A percentile compares a stretch with the other conserved stretches of the same genome.
phyloP scores from a whole-genome alignment of 371 early-diverging fungal species.

The Mucor plumbeus region DNA sequence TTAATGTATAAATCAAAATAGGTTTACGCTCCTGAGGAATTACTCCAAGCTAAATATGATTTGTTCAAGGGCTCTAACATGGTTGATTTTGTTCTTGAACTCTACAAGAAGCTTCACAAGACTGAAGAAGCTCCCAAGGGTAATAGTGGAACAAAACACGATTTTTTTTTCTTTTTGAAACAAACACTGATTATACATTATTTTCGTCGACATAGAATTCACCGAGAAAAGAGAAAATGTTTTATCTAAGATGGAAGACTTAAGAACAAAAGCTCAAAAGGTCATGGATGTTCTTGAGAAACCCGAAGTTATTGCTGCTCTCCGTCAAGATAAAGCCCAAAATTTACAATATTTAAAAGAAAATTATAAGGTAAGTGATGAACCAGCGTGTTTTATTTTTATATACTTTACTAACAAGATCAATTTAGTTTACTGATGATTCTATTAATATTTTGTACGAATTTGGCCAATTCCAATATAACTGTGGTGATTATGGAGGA shows the following conservation, averaged over 20 bases:
- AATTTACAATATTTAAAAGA: constrained; percentile 85
- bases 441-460: constrained; percentile 85
- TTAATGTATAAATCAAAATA: constrained; percentile 27
- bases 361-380: constrained; percentile 71
- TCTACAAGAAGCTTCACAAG: constrained; percentile 80
- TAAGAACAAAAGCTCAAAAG: constrained; percentile 79
- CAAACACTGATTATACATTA: background rate
- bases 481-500: constrained; percentile 89
- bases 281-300: constrained; percentile 90
- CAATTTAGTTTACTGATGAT: constrained; percentile 76
- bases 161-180: background rate
- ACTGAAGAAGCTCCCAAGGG: constrained; percentile 70
- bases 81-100: constrained; percentile 86
- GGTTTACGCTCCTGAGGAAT: constrained; percentile 76
- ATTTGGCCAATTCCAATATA: constrained; percentile 89
- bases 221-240: constrained; percentile 77
- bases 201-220: constrained; percentile 22
- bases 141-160: constrained; percentile 19
- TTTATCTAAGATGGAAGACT: constrained; percentile 70
- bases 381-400: background rate
- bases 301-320: constrained; percentile 85
- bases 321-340: constrained; percentile 91
- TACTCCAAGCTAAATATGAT: constrained; percentile 88
- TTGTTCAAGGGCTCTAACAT: constrained; percentile 88
- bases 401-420: background rate